Evolutionary conservation across 1,284 basidiomycete genomes (phyloP), one percentile per base, ranked within the genome.

Genomic region (Ganoderma lucidum): DNA sequence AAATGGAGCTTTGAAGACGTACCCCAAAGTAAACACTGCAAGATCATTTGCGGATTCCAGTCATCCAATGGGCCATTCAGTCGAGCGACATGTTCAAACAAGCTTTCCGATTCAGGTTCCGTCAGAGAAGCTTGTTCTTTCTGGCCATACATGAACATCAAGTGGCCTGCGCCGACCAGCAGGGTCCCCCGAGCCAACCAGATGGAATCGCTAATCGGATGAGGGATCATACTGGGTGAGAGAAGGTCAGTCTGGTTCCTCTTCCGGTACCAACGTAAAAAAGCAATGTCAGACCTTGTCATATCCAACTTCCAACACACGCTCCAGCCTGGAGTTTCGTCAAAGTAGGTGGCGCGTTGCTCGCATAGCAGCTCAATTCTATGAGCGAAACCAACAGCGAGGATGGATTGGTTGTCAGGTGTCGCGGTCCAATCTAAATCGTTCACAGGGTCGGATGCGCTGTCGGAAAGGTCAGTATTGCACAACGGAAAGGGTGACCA

Each of bases 11-110:
- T 1, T 14, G 23, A 51, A 39, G 44, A 73, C 88, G 70, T 73
- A 96, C 96, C 92, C 95, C 96, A 97, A 15, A 97, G 81, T 55
- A 98, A 83, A 76, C 94, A 96, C 76, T 97, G 96, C n/a, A 95
- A 82, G 15, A 98, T 80, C 86, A 97, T 93, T 75, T 96, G 95
- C 2, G 96, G 96, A 80, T 97, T 94, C 79, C 94, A 96, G 79
- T 97, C 94, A 39, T 89, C 87, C 58, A 98, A 81, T 1, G 96
- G 95, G 0, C 94, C 95, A 78, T 96, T 97, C 64, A 89, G 85
- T 71, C 90, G 82, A 6, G 93, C 93, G 55, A 96, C 93, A 74
- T 93, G 86, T 76, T 96, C 93, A 72, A 96, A 94, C 30, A 97
- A 84, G 70, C 88, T 78, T 30, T 81, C 77, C 53, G 79, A 69